phyloP scores from a whole-genome alignment of 2,329 filamentous ascomycete species.

The Pseudogymnoascus sp. region DNA sequence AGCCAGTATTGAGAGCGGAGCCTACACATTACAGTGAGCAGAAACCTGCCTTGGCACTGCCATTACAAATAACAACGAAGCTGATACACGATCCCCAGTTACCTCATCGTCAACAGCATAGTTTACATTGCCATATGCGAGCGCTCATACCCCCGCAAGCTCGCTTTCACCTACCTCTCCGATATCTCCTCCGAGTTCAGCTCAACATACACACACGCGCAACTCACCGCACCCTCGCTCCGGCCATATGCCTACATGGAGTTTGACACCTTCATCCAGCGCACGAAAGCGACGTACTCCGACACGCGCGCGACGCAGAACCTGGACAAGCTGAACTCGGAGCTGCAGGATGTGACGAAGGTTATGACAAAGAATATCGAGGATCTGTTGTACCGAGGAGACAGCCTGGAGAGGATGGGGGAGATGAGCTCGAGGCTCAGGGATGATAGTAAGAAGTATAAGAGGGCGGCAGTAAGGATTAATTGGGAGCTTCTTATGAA shows the following conservation, averaged over 20 bases:
- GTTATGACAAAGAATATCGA: constrained; percentile 99
- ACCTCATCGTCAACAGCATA: constrained; percentile 73
- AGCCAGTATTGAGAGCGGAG: constrained; percentile 79
- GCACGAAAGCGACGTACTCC: constrained; percentile 88
- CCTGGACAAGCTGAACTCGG: constrained; percentile 90
- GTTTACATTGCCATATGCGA: constrained; percentile 94
- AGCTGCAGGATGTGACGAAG: constrained; percentile 94
- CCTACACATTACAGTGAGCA: constrained; percentile 76
- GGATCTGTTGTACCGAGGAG: constrained; percentile 88
- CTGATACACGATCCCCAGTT: constrained; percentile 42
- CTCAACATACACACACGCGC: constrained; percentile 65
- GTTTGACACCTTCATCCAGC: constrained; percentile 93
- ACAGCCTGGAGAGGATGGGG: constrained; percentile 93
- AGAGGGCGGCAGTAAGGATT: constrained; percentile 83
- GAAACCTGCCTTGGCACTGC: background rate
- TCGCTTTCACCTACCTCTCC: constrained; percentile 95
- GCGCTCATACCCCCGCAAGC: constrained; percentile 88
- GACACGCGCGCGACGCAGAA: constrained; percentile 87
- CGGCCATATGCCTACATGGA: constrained; percentile 96
- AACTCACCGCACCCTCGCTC: constrained; percentile 65
- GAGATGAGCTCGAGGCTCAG: constrained; percentile 80
- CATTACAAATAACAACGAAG: background rate
- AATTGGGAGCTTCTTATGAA: constrained; percentile 97
- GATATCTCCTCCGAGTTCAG: constrained; percentile 88
- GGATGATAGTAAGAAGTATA: constrained; percentile 93